Base-by-base conservation (phyloP, 345 rosid species). In the Citrus trifoliata region DNA sequence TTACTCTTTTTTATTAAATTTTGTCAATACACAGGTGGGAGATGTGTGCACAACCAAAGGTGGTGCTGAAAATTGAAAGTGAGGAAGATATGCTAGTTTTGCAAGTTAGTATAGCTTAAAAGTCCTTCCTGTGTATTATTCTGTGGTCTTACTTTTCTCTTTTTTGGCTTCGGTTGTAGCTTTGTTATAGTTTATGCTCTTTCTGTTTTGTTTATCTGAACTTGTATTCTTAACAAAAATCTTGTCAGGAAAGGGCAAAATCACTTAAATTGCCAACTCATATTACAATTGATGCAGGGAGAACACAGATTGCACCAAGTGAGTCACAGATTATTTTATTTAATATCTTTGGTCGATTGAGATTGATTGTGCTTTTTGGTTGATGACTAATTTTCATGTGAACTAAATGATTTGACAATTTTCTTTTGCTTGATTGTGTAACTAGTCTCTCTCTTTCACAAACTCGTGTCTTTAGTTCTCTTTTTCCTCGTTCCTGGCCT, bases 241-340 rank as follows among this genome's bases (percentile, higher is more conserved):
- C 19, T 37, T 59, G 67, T 74, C 65, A 96, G 99, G 98, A 90
- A 76, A 93, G 90, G 83, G 98, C 98, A 56, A 93, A 90, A 83
- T 84, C 89, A 58, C 92, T 96, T 75, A 92, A 94, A 53, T 75
- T 96, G 82, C 99, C 98, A 24, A 94, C 97, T 63, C 98, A 96
- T 88, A 87, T 96, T 60, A 96, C 99, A 37, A 88, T 96, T 60
- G 99, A 96, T 88, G 99, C 99, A 9, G 99, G 99, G 83, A 93
- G 97, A 82, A 96, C 98, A 1, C 99, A 94, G 85, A 96, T 96
- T 63, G 98, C 98, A 55, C 99, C 99, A 79, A 94, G 98, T 96
- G 80, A 90, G 99, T 94, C 79, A 76, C 68, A 75, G 22, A 61
- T 27, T 60, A 74, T 42, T 61, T 76, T 72, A 58, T 74, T 55